Evolutionary conservation across 164 flowering plant species (phyloP).

Genomic region (Piper betle): DNA sequence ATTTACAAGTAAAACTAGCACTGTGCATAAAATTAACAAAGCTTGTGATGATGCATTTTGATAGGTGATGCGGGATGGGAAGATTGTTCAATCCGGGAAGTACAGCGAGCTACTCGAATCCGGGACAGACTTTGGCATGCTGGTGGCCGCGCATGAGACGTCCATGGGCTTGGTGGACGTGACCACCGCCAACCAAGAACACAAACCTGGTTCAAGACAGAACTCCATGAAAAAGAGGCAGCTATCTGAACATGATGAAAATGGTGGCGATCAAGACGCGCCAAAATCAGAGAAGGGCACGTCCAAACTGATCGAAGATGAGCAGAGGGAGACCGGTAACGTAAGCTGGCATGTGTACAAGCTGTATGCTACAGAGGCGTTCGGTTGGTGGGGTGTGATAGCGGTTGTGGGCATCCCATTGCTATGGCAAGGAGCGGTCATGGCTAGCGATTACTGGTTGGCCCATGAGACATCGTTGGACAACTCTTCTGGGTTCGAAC

Average conservation of each 20-base stretch:
- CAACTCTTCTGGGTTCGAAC: slow-evolving; percentile 35
- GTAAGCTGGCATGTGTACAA: slow-evolving; percentile 71
- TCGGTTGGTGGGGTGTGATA: neutral
- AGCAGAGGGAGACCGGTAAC: slow-evolving; percentile 73
- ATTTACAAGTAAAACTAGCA: neutral
- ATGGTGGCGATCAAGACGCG: slow-evolving; percentile 5
- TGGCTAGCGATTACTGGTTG: slow-evolving; percentile 92
- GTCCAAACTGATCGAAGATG: slow-evolving; percentile 77
- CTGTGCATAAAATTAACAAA: neutral
- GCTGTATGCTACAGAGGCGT: slow-evolving; percentile 72
- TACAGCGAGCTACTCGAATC: slow-evolving; percentile 47
- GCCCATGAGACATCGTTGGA: slow-evolving; percentile 73
- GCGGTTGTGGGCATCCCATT: neutral
- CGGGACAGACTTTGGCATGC: slow-evolving; percentile 58
- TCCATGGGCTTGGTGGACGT: slow-evolving; percentile 87
- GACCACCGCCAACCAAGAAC: slow-evolving; percentile 15
- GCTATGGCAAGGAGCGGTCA: slow-evolving; percentile 53
- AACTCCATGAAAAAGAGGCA: slow-evolving; percentile 24
- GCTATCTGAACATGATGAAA: neutral
- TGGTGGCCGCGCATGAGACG: slow-evolving; percentile 86
- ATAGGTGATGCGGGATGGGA: slow-evolving; percentile 95
- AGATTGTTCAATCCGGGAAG: slow-evolving; percentile 85
- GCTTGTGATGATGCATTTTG: neutral
- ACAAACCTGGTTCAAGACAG: slow-evolving; percentile 15
- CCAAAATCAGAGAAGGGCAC: slow-evolving; percentile 25